phyloP scores from a whole-genome alignment of 1,139 yeast genomes.

The Spencermartinsiella ligniputridi region DNA sequence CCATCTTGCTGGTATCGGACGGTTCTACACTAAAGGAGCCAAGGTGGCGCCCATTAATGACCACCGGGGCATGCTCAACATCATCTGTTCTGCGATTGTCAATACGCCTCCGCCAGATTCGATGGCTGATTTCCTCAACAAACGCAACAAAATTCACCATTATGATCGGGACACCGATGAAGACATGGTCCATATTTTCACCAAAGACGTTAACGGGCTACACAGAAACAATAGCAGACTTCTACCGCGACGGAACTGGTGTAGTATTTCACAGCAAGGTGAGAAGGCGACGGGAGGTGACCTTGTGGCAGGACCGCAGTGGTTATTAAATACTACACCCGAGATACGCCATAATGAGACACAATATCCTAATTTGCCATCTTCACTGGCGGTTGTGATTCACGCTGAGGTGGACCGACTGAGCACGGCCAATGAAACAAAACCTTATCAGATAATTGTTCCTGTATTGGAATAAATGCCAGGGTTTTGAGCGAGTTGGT shows the following conservation, averaged over 20 bases:
- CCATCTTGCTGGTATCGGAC: constrained; percentile 79
- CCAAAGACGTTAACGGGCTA: constrained; percentile 54
- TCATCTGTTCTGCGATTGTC: constrained; percentile 83
- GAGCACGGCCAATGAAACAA: constrained; percentile 51
- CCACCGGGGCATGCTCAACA: constrained; percentile 73
- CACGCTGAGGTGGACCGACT: constrained; percentile 63
- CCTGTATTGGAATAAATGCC: constrained; percentile 50
- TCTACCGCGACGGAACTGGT: constrained; percentile 79
- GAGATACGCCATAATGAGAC: constrained; percentile 30
- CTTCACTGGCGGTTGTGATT: constrained; percentile 62
- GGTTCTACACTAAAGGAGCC: constrained; percentile 58
- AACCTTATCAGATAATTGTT: constrained; percentile 62
- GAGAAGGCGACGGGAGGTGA: constrained; percentile 27
- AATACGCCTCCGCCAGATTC: constrained; percentile 91
- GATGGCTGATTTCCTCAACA: constrained; percentile 66
- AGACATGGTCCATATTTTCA: constrained; percentile 72
- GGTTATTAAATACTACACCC: background rate
- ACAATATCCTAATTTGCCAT: constrained; percentile 38
- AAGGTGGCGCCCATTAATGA: constrained; percentile 56
- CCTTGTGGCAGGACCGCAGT: constrained; percentile 20
- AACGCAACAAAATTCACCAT: constrained; percentile 64
- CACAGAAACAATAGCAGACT: constrained; percentile 54
- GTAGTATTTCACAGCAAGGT: constrained; percentile 26
- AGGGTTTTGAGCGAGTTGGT: no score
- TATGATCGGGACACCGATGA: constrained; percentile 65